Evolutionary conservation across 805 yeast species (phyloP).

Genomic region (Monosporozyma siamensis): DNA sequence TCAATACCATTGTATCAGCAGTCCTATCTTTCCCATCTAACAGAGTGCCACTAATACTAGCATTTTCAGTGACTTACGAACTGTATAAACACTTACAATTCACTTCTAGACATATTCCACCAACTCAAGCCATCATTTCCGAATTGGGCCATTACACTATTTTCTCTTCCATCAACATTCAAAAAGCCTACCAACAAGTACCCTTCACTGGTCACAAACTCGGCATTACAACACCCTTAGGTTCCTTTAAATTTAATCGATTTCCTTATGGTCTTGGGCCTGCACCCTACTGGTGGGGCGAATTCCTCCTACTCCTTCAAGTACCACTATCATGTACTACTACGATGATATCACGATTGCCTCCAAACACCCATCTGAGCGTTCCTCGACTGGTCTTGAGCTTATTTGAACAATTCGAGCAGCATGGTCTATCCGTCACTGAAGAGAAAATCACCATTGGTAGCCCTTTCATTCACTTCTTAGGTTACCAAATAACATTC

Average conservation of each 20-base stretch:
- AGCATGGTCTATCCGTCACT: constrained; percentile 4
- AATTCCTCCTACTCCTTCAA: constrained; percentile 1
- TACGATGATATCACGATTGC: constrained; percentile 4
- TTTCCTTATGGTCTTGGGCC: constrained; percentile 3
- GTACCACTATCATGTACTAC: constrained; percentile 1
- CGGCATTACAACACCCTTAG: constrained; percentile 4
- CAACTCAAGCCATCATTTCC: constrained; percentile 4
- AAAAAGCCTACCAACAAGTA: constrained; percentile 8
- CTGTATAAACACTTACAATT: no score
- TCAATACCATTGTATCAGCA: no score
- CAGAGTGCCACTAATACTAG: no score
- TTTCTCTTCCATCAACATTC: constrained; percentile 7
- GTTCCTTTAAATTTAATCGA: constrained; percentile 4
- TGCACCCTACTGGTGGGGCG: constrained; percentile 6
- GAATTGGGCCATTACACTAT: constrained; percentile 3
- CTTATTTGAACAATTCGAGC: not conserved
- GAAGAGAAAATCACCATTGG: not conserved
- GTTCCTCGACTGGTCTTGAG: not conserved
- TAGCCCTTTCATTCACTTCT: not conserved
- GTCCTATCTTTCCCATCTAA: no score
- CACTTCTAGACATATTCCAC: constrained; percentile 5
- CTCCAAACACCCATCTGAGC: not conserved
- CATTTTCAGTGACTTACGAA: no score
- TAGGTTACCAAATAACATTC: not conserved
- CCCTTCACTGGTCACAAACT: constrained; percentile 4